Conservation (phyloP, 164 flowering plant species). For the Sextonia rubra region DNA sequence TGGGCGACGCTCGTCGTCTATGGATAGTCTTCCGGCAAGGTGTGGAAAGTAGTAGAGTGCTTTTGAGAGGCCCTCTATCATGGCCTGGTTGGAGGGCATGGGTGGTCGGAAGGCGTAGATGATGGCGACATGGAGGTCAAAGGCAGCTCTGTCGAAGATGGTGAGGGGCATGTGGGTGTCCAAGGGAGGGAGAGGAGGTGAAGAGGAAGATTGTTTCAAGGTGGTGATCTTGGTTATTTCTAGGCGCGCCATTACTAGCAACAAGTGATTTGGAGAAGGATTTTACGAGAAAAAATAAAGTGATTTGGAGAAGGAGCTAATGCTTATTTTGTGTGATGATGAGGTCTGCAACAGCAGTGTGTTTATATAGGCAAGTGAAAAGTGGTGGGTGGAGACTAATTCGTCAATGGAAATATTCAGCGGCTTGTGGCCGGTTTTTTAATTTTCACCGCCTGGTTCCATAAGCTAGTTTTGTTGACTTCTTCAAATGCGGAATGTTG, state of each 20-base stretch:
- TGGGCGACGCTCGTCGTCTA: neutral
- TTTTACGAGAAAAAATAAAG: too few relatives aligned
- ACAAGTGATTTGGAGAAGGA: too few relatives aligned
- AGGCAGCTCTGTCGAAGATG: constrained; percentile 16
- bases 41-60: constrained; percentile 9
- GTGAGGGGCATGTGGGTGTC: constrained; percentile 7
- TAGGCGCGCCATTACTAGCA: neutral
- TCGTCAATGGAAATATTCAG: too few relatives aligned
- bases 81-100: constrained; percentile 10
- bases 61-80: constrained; percentile 7
- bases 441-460: too few relatives aligned
- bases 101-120: constrained; percentile 8
- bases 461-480: too few relatives aligned
- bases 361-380: too few relatives aligned
- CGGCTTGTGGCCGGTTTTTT: too few relatives aligned
- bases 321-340: too few relatives aligned
- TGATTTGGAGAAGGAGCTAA: too few relatives aligned
- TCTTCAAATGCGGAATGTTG: too few relatives aligned
- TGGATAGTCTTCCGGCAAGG: constrained; percentile 9
- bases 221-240: constrained; percentile 6
- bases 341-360: too few relatives aligned
- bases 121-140: constrained; percentile 5
- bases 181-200: neutral
- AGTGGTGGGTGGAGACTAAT: too few relatives aligned
- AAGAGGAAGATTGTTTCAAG: constrained; percentile 6